These are phyloP conservation scores for Colletotrichum euphorbiae DNA, from an alignment of 2,329 filamentous ascomycete genomes.

Conservation along the genomic window DNA sequence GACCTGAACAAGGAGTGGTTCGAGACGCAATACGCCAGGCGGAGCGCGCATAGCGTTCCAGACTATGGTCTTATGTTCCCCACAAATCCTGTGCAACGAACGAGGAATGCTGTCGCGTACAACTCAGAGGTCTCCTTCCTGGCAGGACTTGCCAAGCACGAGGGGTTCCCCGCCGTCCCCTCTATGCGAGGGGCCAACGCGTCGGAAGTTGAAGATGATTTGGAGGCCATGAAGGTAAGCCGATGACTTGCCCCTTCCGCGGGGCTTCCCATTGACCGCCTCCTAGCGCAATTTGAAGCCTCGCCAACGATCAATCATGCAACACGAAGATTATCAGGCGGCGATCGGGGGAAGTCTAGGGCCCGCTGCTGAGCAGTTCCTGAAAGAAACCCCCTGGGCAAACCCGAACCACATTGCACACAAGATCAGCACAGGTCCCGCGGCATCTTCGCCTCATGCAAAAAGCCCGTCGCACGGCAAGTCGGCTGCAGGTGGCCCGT, in stretches of 20 bases:
- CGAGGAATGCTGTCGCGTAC: conserved; percentile 89
- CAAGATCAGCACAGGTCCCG: conserved; percentile 56
- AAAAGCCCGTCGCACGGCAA: conserved; percentile 36
- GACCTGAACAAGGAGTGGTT: conserved; percentile 91
- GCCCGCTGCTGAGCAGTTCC: conserved; percentile 84
- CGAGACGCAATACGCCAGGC: conserved; percentile 88
- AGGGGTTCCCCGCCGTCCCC: conserved; percentile 96
- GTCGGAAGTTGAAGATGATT: conserved; percentile 84
- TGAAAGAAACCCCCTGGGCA: conserved; percentile 92
- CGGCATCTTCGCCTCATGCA: conserved; percentile 31
- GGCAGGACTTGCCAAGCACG: conserved; percentile 91
- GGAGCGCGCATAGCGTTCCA: conserved; percentile 82
- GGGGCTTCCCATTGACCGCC: neutral
- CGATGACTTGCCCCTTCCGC: neutral
- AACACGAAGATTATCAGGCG: conserved; percentile 60
- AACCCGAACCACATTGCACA: conserved; percentile 86
- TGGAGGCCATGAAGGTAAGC: conserved; percentile 85
- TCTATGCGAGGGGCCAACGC: conserved; percentile 78
- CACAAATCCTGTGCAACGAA: conserved; percentile 78
- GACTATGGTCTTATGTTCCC: conserved; percentile 88
- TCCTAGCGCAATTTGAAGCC: conserved; percentile 34
- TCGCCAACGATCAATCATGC: conserved; percentile 53
- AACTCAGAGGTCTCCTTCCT: conserved; percentile 95
- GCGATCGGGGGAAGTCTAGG: conserved; percentile 63
- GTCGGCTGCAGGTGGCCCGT: conserved; percentile 24